Base-by-base conservation (phyloP, 495 filamentous ascomycete genomes). In the Penicillium maclennaniae region DNA sequence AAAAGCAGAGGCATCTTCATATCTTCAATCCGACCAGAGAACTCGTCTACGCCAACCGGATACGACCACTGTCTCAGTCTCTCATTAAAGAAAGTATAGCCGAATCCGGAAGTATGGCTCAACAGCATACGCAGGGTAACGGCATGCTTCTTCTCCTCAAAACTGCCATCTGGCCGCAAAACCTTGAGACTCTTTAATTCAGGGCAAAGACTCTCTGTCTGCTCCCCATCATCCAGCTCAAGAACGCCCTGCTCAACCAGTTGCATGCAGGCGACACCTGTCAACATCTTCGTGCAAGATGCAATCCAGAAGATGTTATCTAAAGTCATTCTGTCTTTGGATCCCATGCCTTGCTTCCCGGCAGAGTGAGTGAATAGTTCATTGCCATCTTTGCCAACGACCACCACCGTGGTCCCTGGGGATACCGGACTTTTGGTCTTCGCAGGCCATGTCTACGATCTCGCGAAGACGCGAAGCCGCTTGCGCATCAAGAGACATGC, bases 111-210 rank as follows among this genome's bases (percentile, higher is more conserved):
- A 16, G 82, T 85, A 69, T 86, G 84, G 17, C 57, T 72, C 26
- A 87, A 58, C 8, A 87, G 59, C 83, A 86, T 86, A 42, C 82
- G 67, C 45, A 87, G 58, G 0, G 83, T 86, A 45, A 87, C 84
- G 1, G 69, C 67, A 5, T 61, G 69, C 45, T 79, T 73, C 62
- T 82, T 83, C 17, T 77, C 70, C 20, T 31, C 27, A 2, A 31
- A 31, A 7, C 2, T 31, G 27, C 6, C 27, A 7, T 31, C 27
- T 3, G 2, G 2, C 6, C 27, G 2, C 27, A 31, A 31, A 1
- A 31, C 27, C 27, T 31, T 31, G 2, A 31, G 6, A 31, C 6
- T 7, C 6, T 31, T 31, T 7, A 31, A 7, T 7, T 31, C 27
- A 31, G 27, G 27, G 1, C 64, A 70, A 4, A 81, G 45, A 17